Evolutionary conservation across 2,329 filamentous ascomycete species (phyloP).

Genomic region (Ophiostoma ulmi): DNA sequence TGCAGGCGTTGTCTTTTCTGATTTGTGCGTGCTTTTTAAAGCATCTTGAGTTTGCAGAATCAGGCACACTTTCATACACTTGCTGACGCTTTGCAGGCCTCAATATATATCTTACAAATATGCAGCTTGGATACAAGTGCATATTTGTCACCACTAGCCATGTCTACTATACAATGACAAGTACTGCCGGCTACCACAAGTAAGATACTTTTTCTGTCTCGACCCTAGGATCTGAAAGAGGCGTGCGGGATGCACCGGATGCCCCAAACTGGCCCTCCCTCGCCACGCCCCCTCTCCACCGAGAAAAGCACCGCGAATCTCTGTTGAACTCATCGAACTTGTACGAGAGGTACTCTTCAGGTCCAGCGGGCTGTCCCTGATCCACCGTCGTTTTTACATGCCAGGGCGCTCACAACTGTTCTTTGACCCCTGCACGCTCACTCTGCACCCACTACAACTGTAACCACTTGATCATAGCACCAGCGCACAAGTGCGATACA

Average conservation of each 20-base stretch:
- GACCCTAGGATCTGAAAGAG: not conserved
- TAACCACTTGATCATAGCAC: not conserved
- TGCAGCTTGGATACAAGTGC: not conserved
- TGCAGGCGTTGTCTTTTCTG: not conserved
- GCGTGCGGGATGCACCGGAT: constrained; percentile 6
- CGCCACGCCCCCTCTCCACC: constrained; percentile 9
- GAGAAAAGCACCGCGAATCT: constrained; percentile 7
- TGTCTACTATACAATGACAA: not conserved
- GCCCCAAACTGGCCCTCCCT: not conserved
- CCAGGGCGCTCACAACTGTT: constrained; percentile 1
- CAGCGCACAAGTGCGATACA: not conserved
- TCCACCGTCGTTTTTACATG: constrained; percentile 16
- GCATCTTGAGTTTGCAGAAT: not conserved
- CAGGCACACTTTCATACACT: not conserved
- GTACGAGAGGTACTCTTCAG: not conserved
- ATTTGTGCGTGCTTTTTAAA: not conserved
- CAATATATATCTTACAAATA: not conserved
- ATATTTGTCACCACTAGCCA: not conserved
- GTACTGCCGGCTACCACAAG: not conserved
- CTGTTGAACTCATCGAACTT: not conserved
- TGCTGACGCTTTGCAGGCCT: not conserved
- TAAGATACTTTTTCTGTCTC: not conserved
- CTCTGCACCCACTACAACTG: constrained; percentile 9
- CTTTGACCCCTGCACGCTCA: constrained; percentile 7
- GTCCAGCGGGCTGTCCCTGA: constrained; percentile 11